These are phyloP conservation scores for Bacidia rubella DNA, from an alignment of 495 filamentous ascomycete species.

Conservation along the genomic window DNA sequence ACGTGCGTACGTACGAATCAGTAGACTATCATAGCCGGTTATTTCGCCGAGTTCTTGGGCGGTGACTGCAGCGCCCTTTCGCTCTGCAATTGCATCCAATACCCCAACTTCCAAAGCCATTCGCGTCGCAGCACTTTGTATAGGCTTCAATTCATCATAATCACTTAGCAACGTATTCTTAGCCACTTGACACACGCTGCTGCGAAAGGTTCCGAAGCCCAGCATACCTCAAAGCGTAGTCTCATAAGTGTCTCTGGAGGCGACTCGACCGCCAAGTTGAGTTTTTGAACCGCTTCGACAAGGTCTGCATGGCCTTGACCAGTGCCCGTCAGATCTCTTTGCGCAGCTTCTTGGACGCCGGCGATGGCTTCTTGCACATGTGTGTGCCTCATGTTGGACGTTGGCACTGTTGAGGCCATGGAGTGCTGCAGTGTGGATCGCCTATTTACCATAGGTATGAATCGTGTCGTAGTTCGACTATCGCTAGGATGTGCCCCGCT, in stretches of 20 bases:
- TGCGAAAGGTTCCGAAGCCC: not conserved
- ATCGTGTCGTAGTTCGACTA: too few relatives aligned
- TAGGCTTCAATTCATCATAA: not conserved
- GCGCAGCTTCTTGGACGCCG: slow-evolving; percentile 14
- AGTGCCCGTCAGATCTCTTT: slow-evolving; percentile 7
- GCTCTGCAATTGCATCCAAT: slow-evolving; percentile 2
- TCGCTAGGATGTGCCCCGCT: too few relatives aligned
- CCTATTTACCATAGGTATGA: too few relatives aligned
- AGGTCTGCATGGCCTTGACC: slow-evolving; percentile 16
- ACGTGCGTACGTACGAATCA: slow-evolving; percentile 9
- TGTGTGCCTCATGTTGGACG: too few relatives aligned
- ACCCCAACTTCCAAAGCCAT: slow-evolving; percentile 7
- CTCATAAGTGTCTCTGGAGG: slow-evolving; percentile 19
- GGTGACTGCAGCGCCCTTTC: slow-evolving; percentile 6
- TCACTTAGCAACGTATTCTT: not conserved
- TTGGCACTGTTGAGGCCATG: too few relatives aligned
- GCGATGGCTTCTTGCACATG: slow-evolving; percentile 8
- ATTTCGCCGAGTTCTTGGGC: slow-evolving; percentile 1
- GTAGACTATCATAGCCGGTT: slow-evolving; percentile 3
- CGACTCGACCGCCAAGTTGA: slow-evolving; percentile 18
- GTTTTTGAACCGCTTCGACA: slow-evolving; percentile 16
- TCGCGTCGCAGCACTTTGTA: slow-evolving; percentile 5
- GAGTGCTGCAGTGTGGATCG: too few relatives aligned
- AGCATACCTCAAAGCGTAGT: slow-evolving; percentile 17
- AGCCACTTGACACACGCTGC: not conserved